Evolutionary conservation across 129 eudicot species (phyloP).

Genomic region (Lactuca sativa): DNA sequence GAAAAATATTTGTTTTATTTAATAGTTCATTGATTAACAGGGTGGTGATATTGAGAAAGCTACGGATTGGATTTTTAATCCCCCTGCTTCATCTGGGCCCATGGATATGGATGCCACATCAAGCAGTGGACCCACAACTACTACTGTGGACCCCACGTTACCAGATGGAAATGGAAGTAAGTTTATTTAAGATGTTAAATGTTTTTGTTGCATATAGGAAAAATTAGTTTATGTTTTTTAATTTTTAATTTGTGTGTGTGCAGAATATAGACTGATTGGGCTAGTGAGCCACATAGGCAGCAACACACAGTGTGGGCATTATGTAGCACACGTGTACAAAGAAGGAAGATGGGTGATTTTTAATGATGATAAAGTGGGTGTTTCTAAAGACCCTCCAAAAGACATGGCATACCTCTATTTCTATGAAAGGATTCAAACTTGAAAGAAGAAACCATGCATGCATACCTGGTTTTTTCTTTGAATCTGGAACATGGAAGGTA

Average conservation of each 20-base stretch:
- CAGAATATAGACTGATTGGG: constrained; percentile 93
- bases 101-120: constrained; percentile 75
- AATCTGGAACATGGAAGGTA: constrained; percentile 16
- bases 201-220: too few relatives aligned
- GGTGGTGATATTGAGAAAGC: constrained; percentile 93
- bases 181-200: constrained; percentile 22
- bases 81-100: constrained; percentile 42
- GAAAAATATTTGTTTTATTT: too few relatives aligned
- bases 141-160: constrained; percentile 44
- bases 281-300: constrained; percentile 98
- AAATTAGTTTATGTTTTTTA: neutral
- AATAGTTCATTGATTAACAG: constrained; percentile 25
- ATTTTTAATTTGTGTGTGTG: neutral
- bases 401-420: constrained; percentile 98
- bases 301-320: constrained; percentile 95
- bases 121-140: constrained; percentile 33
- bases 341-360: constrained; percentile 92
- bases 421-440: constrained; percentile 67
- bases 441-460: neutral
- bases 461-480: constrained; percentile 4
- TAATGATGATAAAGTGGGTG: constrained; percentile 91
- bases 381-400: constrained; percentile 86
- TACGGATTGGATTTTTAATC: constrained; percentile 84
- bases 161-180: constrained; percentile 96
- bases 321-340: constrained; percentile 87